Percentiles rank a stretch among this genome's conserved stretches.
These are phyloP conservation scores for Nicotiana obtusifolia DNA, from an alignment of 257 asterid genomes.

Conservation along the genomic window DNA sequence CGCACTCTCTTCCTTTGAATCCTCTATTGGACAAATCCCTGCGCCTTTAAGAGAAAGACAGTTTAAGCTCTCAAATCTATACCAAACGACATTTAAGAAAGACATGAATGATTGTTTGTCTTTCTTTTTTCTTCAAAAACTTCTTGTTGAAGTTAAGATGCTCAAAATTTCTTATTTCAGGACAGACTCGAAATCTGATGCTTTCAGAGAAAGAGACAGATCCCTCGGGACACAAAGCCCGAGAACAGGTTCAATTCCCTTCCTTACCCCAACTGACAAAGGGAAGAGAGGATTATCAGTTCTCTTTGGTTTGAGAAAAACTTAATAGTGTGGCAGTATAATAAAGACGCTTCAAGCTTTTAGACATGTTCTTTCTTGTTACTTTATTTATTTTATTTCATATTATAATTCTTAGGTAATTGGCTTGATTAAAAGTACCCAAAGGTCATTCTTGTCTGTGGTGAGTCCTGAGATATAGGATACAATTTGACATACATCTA, in stretches of 20 bases:
- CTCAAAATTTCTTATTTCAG: not conserved
- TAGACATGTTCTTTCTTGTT: not conserved
- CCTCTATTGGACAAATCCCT: constrained; percentile 37
- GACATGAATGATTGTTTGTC: constrained; percentile 4
- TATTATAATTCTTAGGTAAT: not conserved
- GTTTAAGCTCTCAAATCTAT: not conserved
- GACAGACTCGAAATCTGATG: not conserved
- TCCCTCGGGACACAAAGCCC: not conserved
- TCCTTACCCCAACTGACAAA: not conserved
- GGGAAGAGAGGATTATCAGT: not conserved
- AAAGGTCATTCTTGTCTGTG: not conserved
- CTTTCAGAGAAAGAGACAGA: not conserved
- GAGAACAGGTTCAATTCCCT: not conserved
- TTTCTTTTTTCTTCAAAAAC: not conserved
- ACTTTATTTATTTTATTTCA: not conserved
- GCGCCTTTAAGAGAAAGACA: constrained; percentile 19
- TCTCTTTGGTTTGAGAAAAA: not conserved
- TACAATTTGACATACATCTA: not conserved
- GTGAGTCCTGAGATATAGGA: not conserved
- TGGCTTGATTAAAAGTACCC: not conserved
- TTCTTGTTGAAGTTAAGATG: not conserved
- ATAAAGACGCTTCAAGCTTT: not conserved
- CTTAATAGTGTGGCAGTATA: not conserved
- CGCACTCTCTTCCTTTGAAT: constrained; percentile 53
- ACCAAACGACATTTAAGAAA: not conserved